Evolutionary conservation across 129 eudicot genomes (phyloP).

Genomic region (Erigeron canadensis): DNA sequence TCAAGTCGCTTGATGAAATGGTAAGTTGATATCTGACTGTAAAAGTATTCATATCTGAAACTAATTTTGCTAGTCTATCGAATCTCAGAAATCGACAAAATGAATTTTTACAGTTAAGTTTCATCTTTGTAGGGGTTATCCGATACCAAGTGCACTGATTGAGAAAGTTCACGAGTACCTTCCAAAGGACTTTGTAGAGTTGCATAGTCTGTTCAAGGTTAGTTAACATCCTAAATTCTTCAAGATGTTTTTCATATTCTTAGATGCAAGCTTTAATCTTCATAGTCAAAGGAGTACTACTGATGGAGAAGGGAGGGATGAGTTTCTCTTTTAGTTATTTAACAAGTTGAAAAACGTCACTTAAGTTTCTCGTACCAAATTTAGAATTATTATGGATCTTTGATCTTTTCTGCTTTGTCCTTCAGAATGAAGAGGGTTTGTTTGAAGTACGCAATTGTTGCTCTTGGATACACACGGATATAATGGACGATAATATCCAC

Average conservation of each 20-base stretch:
- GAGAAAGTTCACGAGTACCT: slow-evolving; percentile 77
- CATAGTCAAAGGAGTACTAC: neutral
- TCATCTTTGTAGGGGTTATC: slow-evolving; percentile 72
- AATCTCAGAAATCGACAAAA: neutral
- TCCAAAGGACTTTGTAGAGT: slow-evolving; percentile 60
- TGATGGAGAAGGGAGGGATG: neutral
- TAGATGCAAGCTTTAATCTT: neutral
- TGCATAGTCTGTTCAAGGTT: slow-evolving; percentile 57
- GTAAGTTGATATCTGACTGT: slow-evolving; percentile 31
- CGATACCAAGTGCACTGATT: slow-evolving; percentile 68
- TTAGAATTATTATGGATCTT: neutral
- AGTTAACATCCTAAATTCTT: neutral
- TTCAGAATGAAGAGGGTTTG: slow-evolving; percentile 44
- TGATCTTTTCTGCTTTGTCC: neutral
- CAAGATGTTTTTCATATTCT: too few species aligned
- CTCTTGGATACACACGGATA: slow-evolving; percentile 91
- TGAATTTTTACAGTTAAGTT: slow-evolving; percentile 7
- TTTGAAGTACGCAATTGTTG: slow-evolving; percentile 40
- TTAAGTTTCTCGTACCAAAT: neutral
- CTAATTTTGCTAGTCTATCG: neutral
- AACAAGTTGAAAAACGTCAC: neutral
- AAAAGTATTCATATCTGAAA: neutral
- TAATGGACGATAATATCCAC: slow-evolving; percentile 93
- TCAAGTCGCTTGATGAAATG: slow-evolving; percentile 62
- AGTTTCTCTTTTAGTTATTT: neutral